Base-by-base conservation (phyloP, 768 basidiomycete species). In the Tulasnella sp. region DNA sequence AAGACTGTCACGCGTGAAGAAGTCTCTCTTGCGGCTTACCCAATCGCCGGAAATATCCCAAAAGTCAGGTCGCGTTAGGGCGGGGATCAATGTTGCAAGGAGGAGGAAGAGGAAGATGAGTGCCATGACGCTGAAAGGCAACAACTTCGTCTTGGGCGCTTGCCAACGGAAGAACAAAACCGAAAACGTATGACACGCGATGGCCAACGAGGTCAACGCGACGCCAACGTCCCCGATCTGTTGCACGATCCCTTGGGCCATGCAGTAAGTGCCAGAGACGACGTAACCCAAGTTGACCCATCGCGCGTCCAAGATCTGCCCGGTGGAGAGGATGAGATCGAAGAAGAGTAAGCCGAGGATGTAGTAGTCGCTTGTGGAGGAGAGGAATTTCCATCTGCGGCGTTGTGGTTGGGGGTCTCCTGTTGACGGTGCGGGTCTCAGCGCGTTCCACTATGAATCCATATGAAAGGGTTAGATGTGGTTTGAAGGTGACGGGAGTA, bases 171-270 rank as follows among this genome's bases (percentile, higher is more conserved):
- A 69, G 21, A 74, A 71, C 42, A 76, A 62, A 0, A 72, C 68
- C 44, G 63, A 65, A 57, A 76, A 72, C 8, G 75, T 76, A 61
- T 74, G 72, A 7, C 73, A 49, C 4, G 75, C 72, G 55, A 76
- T 74, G 25, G 67, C 69, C 66, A 70, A 53, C 57, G 59, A 46
- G 42, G 68, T 70, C 12, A 75, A 60, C 27, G 74, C 73, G 12
- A 73, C 73, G 4, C 73, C 73, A 12, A 74, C 73, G 60, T 75
- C 73, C 2, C 74, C 74, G 29, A 71, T 64, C 51, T 75, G 69
- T 56, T 73, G 72, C 60, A 73, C 63, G 4, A 71, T 65, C 34
- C 72, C 73, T 68, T 74, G 73, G 2, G 68, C 66, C 15, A 68
- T 72, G 59, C 73, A 74, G 38, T 66, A 58, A 12, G 59, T 27